These are phyloP conservation scores for Phytopythium mirpurense DNA, from an alignment of 352 stramenopile genomes.

Conservation along the genomic window DNA sequence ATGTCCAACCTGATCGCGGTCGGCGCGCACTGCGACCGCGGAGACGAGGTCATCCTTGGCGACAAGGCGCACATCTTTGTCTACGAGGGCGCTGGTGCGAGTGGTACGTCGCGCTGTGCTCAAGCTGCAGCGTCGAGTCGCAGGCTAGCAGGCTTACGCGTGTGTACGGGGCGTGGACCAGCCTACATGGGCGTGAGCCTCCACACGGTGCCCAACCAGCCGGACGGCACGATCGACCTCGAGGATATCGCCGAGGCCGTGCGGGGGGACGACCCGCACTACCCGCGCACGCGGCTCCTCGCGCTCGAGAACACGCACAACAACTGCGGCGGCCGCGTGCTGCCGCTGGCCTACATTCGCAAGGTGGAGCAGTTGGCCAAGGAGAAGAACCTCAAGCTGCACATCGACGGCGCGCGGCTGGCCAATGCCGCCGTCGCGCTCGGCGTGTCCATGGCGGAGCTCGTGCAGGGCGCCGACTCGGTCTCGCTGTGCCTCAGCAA, in stretches of 20 bases:
- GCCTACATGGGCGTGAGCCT: conserved; percentile 90
- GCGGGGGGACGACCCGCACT: conserved; percentile 75
- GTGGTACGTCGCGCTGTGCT: conserved; percentile 51
- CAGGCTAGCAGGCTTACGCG: too few relatives aligned
- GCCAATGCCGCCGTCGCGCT: conserved; percentile 93
- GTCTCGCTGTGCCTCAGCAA: conserved; percentile 96
- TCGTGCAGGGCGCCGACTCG: conserved; percentile 86
- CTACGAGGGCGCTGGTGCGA: conserved; percentile 93
- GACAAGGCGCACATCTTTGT: conserved; percentile 95
- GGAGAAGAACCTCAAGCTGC: conserved; percentile 82
- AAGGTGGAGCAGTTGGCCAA: conserved; percentile 65
- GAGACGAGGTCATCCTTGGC: conserved; percentile 94
- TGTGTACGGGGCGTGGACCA: too few relatives aligned
- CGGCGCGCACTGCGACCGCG: conserved; percentile 90
- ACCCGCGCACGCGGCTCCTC: conserved; percentile 86
- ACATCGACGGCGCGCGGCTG: conserved; percentile 95
- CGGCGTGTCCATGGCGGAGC: conserved; percentile 50
- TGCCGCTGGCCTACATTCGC: conserved; percentile 84
- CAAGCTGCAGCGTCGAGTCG: too few relatives aligned
- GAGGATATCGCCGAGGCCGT: conserved; percentile 76
- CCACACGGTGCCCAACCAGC: conserved; percentile 76
- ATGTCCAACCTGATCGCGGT: conserved; percentile 98
- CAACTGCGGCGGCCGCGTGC: conserved; percentile 89
- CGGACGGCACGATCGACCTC: conserved; percentile 84
- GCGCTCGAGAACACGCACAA: conserved; percentile 99